phyloP scores from a whole-genome alignment of 768 basidiomycete genomes.

The Lactifluus pinguis region DNA sequence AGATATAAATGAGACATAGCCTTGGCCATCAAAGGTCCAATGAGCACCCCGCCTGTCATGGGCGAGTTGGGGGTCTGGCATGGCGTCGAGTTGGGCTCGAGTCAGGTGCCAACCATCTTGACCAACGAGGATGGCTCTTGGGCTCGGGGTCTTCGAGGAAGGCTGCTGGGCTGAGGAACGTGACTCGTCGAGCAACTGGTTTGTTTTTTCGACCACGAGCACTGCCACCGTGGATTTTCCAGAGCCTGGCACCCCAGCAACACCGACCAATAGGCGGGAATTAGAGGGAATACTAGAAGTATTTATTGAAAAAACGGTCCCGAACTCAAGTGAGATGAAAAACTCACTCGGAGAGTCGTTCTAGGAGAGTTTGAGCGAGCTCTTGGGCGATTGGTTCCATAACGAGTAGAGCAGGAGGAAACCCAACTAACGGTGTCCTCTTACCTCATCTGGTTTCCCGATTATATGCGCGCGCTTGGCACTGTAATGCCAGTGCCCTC shows the following conservation, averaged over 20 bases:
- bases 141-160: background rate
- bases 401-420: too few species aligned
- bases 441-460: too few species aligned
- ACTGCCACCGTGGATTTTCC: slow-evolving; percentile 77
- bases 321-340: background rate
- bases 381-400: slow-evolving; percentile 1
- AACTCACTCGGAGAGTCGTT: slow-evolving; percentile 3
- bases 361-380: background rate
- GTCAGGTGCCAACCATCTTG: slow-evolving; percentile 92
- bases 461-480: background rate
- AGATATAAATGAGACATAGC: slow-evolving; percentile 60
- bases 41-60: slow-evolving; percentile 75
- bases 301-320: background rate
- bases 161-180: background rate
- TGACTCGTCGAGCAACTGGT: slow-evolving; percentile 31
- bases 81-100: slow-evolving; percentile 62
- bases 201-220: slow-evolving; percentile 45
- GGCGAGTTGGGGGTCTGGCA: slow-evolving; percentile 70
- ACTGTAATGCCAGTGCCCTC: too few species aligned
- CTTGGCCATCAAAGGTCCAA: slow-evolving; percentile 82
- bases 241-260: slow-evolving; percentile 75
- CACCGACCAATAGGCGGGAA: slow-evolving; percentile 56
- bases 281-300: slow-evolving; percentile 21
- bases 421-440: too few species aligned
- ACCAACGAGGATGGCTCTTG: slow-evolving; percentile 55